Conservation (phyloP, 1,139 yeast genomes). For the Geotrichum europaeum region DNA sequence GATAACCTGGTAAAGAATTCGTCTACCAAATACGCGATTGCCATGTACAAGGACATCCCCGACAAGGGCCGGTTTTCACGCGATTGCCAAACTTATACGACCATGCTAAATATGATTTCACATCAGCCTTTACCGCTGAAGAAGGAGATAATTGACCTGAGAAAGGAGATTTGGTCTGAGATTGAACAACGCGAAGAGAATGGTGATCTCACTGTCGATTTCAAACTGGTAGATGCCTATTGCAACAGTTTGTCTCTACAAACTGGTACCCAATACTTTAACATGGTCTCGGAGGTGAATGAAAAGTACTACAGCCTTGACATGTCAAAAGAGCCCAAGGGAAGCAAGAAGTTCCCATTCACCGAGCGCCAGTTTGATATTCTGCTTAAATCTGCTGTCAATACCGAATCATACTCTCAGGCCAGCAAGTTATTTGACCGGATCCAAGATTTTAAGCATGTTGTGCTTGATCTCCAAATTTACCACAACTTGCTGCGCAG, state of each 20-base stretch:
- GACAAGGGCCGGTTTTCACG: slow-evolving; percentile 13
- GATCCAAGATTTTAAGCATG: not conserved
- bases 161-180: slow-evolving; percentile 15
- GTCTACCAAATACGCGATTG: slow-evolving; percentile 10
- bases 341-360: slow-evolving; percentile 7
- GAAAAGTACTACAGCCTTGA: slow-evolving; percentile 9
- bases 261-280: slow-evolving; percentile 5
- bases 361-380: slow-evolving; percentile 15
- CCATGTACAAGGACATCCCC: slow-evolving; percentile 16
- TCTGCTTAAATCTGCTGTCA: slow-evolving; percentile 13
- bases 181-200: slow-evolving; percentile 2
- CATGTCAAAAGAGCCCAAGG: not conserved
- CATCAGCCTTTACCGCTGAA: slow-evolving; percentile 12
- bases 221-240: slow-evolving; percentile 14
- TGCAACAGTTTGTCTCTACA: slow-evolving; percentile 13
- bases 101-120: slow-evolving; percentile 15
- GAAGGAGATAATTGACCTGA: slow-evolving; percentile 1
- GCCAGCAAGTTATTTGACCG: slow-evolving; percentile 3
- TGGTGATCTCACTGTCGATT: slow-evolving; percentile 7
- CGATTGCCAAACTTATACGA: slow-evolving; percentile 17
- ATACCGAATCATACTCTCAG: slow-evolving; percentile 6
- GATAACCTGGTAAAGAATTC: slow-evolving; percentile 10
- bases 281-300: not conserved
- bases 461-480: slow-evolving; percentile 11
- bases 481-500: slow-evolving; percentile 14